Evolutionary conservation across 2,329 filamentous ascomycete genomes (phyloP).

Genomic region (Zymoseptoria ardabiliae): DNA sequence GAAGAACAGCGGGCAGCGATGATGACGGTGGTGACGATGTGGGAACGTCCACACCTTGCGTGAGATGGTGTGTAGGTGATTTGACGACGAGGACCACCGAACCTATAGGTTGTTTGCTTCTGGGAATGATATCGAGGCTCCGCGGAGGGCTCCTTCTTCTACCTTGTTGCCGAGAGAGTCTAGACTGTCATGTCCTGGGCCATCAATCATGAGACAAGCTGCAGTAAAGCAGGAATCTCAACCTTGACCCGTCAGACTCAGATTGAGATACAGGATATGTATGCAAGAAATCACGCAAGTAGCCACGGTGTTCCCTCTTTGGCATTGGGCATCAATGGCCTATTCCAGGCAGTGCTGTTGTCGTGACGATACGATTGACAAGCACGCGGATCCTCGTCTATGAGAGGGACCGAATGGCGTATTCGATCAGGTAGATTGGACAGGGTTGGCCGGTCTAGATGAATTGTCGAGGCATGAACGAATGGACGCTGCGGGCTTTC

Average conservation of each 20-base stretch:
- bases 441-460: not conserved
- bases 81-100: not conserved
- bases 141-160: not conserved
- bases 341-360: not conserved
- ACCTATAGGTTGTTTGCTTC: not conserved
- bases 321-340: not conserved
- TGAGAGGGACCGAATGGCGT: not conserved
- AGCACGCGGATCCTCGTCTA: not conserved
- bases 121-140: not conserved
- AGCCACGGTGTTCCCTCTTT: not conserved
- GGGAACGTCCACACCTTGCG: not conserved
- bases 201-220: too few relatives aligned
- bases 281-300: not conserved
- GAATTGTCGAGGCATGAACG: not conserved
- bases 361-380: not conserved
- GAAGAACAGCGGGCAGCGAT: not conserved
- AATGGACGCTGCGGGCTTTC: not conserved
- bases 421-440: not conserved
- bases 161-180: too few relatives aligned
- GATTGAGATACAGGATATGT: too few relatives aligned
- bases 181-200: not conserved
- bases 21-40: not conserved
- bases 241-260: too few relatives aligned
- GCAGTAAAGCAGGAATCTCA: too few relatives aligned
- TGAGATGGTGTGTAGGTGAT: not conserved